Base-by-base conservation (phyloP, 129 eudicot species). In the Glebionis coronaria region DNA sequence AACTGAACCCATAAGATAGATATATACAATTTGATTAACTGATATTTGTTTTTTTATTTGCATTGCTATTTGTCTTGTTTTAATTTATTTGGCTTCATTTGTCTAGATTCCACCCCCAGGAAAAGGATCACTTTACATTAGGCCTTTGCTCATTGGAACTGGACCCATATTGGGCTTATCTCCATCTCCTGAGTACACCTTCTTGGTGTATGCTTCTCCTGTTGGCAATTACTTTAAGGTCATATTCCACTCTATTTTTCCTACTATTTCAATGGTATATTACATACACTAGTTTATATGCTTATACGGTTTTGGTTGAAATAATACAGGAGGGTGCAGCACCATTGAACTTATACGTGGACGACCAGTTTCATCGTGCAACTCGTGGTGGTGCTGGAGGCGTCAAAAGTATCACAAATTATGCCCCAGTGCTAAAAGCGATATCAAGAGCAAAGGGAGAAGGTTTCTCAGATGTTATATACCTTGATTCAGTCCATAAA, bases 171-270 rank as follows among this genome's bases (percentile, higher is more conserved):
- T 93, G 63, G 98, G 98, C 45, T 54, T 93, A 66, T 83, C 91
- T 45, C 87, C 98, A 16, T 78, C 98, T 40, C 90, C 97, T 3
- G 98, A 86, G 47, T 88, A 82, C 69, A 93, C 96, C 10, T 93
- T 93, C 55, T 80, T 93, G 45, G 84, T 88, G 0, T 93, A 82
- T 79, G 98, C 97, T 52, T 93, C 90, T 4, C 98, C 98, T 44
- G 98, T 88, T 65, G 87, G 90, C 50, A 86, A 81, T 71, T 93
- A 88, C 69, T 93, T 86, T 73, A 89, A 93, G 97, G 99, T 89
- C 45, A 14, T 1, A 15, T 28, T 60, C 28, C 47, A n/a, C 27
- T 61, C 60, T 11, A 5, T 7, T 55, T 13, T 35, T 35, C 42
- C 9, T 20, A 58, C 1, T 25, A 54, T 12, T 13, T 13, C 20